These are phyloP conservation scores for Vicia villosa DNA, from an alignment of 306 rosid genomes.

Conservation along the genomic window DNA sequence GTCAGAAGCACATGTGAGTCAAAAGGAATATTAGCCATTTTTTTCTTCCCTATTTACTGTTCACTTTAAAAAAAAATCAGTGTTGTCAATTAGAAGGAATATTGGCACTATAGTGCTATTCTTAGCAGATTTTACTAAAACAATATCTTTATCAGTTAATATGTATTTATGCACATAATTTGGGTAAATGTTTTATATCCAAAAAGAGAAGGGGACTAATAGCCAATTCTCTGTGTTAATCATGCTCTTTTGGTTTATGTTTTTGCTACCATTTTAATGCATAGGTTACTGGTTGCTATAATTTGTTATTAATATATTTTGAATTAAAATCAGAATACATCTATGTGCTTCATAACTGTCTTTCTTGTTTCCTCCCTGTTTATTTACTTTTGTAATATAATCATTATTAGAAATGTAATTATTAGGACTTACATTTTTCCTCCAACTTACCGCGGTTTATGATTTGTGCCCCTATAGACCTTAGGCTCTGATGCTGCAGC, in stretches of 20 bases:
- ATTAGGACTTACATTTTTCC: not conserved
- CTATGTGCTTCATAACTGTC: not conserved
- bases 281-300: slow-evolving; percentile 4
- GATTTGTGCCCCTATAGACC: slow-evolving; percentile 53
- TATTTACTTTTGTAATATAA: not conserved
- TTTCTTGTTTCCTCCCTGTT: not conserved
- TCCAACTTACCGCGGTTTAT: slow-evolving; percentile 19
- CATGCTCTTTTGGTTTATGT: not conserved
- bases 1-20: slow-evolving; percentile 83
- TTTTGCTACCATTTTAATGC: slow-evolving; percentile 21
- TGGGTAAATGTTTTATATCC: slow-evolving; percentile 1
- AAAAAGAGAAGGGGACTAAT: not conserved
- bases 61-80: not conserved
- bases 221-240: not conserved
- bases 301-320: not conserved
- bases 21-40: slow-evolving; percentile 32
- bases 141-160: slow-evolving; percentile 23
- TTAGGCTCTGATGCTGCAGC: slow-evolving; percentile 95
- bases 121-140: not conserved
- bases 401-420: not conserved
- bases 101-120: not conserved
- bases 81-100: not conserved
- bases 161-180: slow-evolving; percentile 15
- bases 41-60: slow-evolving; percentile 7
- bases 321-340: slow-evolving; percentile 2